Evolutionary conservation across 2,329 filamentous ascomycete species (phyloP).

Genomic region (Berkeleyomyces basicola): DNA sequence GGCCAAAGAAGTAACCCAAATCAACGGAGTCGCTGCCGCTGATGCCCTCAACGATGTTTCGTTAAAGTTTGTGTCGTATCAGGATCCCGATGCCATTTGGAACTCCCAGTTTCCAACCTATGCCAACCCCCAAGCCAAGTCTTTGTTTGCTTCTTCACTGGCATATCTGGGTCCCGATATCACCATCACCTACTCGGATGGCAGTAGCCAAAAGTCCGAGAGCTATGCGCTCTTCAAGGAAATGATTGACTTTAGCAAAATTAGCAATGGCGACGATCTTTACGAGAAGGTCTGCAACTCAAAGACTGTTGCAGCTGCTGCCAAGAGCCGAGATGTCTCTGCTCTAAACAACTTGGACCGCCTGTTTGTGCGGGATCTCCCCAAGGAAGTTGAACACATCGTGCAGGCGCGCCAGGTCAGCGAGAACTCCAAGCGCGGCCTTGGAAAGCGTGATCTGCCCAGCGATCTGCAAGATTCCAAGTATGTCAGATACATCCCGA

Average conservation of each 20-base stretch:
- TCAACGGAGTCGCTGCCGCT: slow-evolving; percentile 18
- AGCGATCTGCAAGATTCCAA: neutral
- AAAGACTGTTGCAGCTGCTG: slow-evolving; percentile 2
- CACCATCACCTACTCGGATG: slow-evolving; percentile 23
- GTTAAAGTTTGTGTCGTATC: slow-evolving; percentile 15
- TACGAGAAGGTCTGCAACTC: slow-evolving; percentile 23
- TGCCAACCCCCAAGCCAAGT: slow-evolving; percentile 15
- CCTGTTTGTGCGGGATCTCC: slow-evolving; percentile 19
- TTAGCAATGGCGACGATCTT: slow-evolving; percentile 22
- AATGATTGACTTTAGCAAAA: slow-evolving; percentile 19
- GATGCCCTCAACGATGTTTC: slow-evolving; percentile 16
- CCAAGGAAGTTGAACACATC: slow-evolving; percentile 9
- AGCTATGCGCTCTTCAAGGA: slow-evolving; percentile 17
- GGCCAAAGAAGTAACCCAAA: slow-evolving; percentile 17
- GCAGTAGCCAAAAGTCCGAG: slow-evolving; percentile 21
- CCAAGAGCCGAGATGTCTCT: slow-evolving; percentile 17
- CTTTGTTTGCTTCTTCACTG: slow-evolving; percentile 18
- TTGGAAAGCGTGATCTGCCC: slow-evolving; percentile 2
- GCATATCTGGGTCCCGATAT: slow-evolving; percentile 21
- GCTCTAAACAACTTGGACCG: neutral
- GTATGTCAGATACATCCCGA: neutral
- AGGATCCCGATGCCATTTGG: slow-evolving; percentile 21
- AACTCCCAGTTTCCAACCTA: slow-evolving; percentile 23
- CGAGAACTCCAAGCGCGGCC: neutral
- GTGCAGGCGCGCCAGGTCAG: neutral